Evolutionary conservation across 805 yeast genomes (phyloP).

Genomic region (Wickerhamiella bombiphila): DNA sequence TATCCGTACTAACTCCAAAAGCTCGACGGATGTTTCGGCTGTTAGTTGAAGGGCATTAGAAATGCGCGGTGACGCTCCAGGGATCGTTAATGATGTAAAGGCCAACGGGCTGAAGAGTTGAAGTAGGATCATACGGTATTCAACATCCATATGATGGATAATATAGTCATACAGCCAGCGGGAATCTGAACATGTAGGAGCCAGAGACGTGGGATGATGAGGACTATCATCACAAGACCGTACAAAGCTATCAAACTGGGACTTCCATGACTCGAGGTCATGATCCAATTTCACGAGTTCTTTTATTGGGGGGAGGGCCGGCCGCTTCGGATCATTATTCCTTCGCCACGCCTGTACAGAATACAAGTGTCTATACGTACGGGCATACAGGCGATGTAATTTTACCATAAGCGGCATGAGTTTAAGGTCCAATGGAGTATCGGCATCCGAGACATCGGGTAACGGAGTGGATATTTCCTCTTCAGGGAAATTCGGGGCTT

Average conservation of each 20-base stretch:
- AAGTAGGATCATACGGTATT: neutral
- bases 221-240: too few species aligned
- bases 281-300: neutral
- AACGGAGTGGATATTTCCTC: neutral
- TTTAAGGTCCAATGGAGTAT: neutral
- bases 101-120: neutral
- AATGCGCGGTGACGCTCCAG: neutral
- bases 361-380: neutral
- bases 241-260: neutral
- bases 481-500: neutral
- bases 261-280: neutral
- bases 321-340: neutral
- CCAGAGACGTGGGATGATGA: neutral
- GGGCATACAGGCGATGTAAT: slow-evolving; percentile 1
- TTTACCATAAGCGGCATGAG: neutral
- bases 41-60: neutral
- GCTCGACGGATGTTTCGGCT: neutral
- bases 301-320: neutral
- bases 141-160: neutral
- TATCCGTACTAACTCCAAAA: neutral
- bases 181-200: too few species aligned
- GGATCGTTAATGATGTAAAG: neutral
- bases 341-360: neutral
- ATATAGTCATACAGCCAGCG: neutral
- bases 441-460: neutral